A percentile compares a stretch with the other conserved stretches of the same genome.
Conservation (phyloP, 2,329 filamentous ascomycete species). For the Lecanicillium sp. region DNA sequence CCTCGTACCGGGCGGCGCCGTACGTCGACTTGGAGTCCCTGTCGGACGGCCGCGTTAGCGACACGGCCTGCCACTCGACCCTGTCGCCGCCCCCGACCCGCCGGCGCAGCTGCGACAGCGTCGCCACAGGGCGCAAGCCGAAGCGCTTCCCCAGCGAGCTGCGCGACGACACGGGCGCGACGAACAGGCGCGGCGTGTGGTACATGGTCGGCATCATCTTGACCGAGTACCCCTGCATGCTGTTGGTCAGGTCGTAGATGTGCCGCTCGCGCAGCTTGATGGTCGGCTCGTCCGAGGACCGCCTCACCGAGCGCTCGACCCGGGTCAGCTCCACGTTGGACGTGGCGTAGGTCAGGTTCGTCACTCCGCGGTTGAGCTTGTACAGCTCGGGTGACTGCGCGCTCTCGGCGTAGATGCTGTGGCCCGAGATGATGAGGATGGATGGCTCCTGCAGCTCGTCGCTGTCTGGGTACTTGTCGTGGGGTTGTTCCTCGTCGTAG, state of each 20-base stretch:
- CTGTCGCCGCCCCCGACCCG: too few relatives aligned
- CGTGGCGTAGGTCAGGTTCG: constrained; percentile 11
- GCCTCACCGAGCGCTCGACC: constrained; percentile 12
- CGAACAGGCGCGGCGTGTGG: too few relatives aligned
- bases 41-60: too few relatives aligned
- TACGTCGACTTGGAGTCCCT: too few relatives aligned
- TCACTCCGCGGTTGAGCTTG: constrained; percentile 17
- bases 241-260: constrained; percentile 11
- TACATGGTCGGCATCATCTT: too few relatives aligned
- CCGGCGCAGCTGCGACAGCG: too few relatives aligned
- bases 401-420: constrained; percentile 17
- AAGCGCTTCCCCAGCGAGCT: too few relatives aligned
- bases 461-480: background rate
- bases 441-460: constrained; percentile 15
- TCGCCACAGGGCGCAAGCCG: too few relatives aligned
- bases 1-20: constrained; percentile 7
- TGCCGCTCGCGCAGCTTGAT: constrained; percentile 10
- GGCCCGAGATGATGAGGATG: constrained; percentile 16
- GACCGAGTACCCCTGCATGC: background rate
- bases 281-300: constrained; percentile 3
- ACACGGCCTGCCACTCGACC: too few relatives aligned
- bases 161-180: too few relatives aligned
- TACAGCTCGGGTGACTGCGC: constrained; percentile 14
- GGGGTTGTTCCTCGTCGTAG: background rate
- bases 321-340: constrained; percentile 15